These are phyloP conservation scores for Sicyos baderoa DNA, from an alignment of 306 rosid genomes.

Conservation along the genomic window DNA sequence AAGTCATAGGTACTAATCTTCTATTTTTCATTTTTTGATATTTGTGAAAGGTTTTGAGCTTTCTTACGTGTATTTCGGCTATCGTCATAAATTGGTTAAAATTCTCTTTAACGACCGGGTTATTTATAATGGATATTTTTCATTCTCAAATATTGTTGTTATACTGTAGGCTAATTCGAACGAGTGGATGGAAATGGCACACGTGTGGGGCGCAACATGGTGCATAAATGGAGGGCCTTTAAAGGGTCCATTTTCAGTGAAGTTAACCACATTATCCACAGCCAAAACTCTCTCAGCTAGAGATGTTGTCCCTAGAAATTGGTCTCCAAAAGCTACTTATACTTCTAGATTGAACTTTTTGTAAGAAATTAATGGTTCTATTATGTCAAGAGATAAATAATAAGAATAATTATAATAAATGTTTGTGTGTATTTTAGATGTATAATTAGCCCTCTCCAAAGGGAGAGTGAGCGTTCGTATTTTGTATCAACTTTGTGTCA, in stretches of 20 bases:
- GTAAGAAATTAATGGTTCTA: neutral
- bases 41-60: too few relatives aligned
- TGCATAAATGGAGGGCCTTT: conserved; percentile 53
- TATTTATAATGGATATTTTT: too few relatives aligned
- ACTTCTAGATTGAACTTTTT: conserved; percentile 61
- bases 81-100: too few relatives aligned
- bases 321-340: conserved; percentile 78
- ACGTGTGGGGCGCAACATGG: conserved; percentile 94
- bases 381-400: neutral
- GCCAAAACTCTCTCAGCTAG: conserved; percentile 53
- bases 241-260: conserved; percentile 80
- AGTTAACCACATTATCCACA: conserved; percentile 49
- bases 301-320: conserved; percentile 64
- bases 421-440: neutral
- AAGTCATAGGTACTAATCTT: too few relatives aligned
- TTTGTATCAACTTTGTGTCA: neutral
- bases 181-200: conserved; percentile 69
- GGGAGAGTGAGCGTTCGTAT: conserved; percentile 12
- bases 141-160: too few relatives aligned
- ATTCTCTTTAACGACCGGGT: too few relatives aligned
- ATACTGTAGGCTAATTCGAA: conserved; percentile 49
- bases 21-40: too few relatives aligned
- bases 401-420: neutral
- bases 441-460: conserved; percentile 11
- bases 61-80: too few relatives aligned